Base-by-base conservation (phyloP, 2,329 filamentous ascomycete species). In the Macroventuria anomochaeta region DNA sequence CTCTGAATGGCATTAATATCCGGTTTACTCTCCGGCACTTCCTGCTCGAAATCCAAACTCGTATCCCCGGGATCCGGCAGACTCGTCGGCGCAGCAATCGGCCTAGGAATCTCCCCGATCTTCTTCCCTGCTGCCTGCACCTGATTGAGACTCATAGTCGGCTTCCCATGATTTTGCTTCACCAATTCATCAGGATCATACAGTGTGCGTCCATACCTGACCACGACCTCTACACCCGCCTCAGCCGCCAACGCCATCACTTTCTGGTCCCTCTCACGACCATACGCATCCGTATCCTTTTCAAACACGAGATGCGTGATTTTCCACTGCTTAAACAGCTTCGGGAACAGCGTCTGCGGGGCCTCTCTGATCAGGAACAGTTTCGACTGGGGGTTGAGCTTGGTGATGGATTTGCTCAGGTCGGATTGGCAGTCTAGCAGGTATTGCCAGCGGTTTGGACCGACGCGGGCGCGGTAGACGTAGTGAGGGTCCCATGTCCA, bases 401-500 rank as follows among this genome's bases (percentile, higher is more conserved):
- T 85, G 15, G 82, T 85, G 66, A 92, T 86, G 36, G 85, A 85
- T 6, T 76, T 70, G 0, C 88, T 91, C 5, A 92, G 79, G 66
- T 90, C 87, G 60, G 81, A 83, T 66, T 91, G 88, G 64, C 88
- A 91, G 69, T 92, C 89, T 20, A 91, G 80, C 17, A 85, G 85
- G 55, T 50, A 92, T 63, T 90, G 86, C 87, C 88, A 92, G 61
- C 89, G 79, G 65, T 93, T 93, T 7, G 85, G 77, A 0, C 88
- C 88, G 4, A 87, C 88, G 52, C 88, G 82, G 1, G 86, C 85
- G 26, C 82, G 82, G 69, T 91, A 91, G 21, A 92, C 88, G 68
- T 92, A 92, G 70, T 92, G 88, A 51, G 88, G 88, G 69, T 91
- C 89, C 88, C 88, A 93, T 4, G 87, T 90, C 81, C 89, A 93